Conservation (phyloP, 1,139 yeast genomes). For the Komagataea norvegica region DNA sequence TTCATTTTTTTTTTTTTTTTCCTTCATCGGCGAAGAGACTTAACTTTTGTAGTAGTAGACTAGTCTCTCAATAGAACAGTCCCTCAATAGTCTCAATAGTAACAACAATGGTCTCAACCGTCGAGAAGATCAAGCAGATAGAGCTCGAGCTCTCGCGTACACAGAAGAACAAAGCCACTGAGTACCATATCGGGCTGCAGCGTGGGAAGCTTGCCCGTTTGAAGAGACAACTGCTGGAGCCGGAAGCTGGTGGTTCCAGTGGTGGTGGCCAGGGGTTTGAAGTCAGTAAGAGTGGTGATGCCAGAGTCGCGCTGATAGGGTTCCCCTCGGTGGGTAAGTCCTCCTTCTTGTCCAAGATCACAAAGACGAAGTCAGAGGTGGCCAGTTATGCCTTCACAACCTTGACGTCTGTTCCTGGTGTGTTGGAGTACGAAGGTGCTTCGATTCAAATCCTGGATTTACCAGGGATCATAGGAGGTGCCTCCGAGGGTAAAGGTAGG, state of each 20-base stretch:
- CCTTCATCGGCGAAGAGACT: neutral
- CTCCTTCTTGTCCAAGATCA: slow-evolving; percentile 77
- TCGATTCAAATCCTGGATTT: slow-evolving; percentile 94
- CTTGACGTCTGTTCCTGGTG: slow-evolving; percentile 93
- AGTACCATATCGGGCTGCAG: slow-evolving; percentile 87
- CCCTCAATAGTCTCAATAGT: too few relatives aligned
- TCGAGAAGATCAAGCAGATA: slow-evolving; percentile 74
- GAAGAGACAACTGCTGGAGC: slow-evolving; percentile 87
- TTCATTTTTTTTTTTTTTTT: neutral
- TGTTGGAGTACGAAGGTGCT: slow-evolving; percentile 90
- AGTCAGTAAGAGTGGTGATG: slow-evolving; percentile 94
- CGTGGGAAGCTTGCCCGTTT: slow-evolving; percentile 95
- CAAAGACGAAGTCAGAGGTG: slow-evolving; percentile 90
- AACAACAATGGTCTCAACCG: slow-evolving; percentile 17
- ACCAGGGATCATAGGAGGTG: slow-evolving; percentile 97
- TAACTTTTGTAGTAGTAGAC: neutral
- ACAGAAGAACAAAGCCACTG: slow-evolving; percentile 97
- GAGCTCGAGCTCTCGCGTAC: slow-evolving; percentile 75
- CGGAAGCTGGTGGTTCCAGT: slow-evolving; percentile 69
- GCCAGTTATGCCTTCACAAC: slow-evolving; percentile 96
- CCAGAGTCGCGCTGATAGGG: slow-evolving; percentile 91
- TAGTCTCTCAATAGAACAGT: too few relatives aligned
- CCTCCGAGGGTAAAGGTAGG: slow-evolving; percentile 95
- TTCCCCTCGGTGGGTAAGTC: slow-evolving; percentile 98
- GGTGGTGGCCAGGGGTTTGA: slow-evolving; percentile 83